These are phyloP conservation scores for Lasiosphaeriaceae sp. DNA, from an alignment of 495 filamentous ascomycete genomes.

Conservation along the genomic window DNA sequence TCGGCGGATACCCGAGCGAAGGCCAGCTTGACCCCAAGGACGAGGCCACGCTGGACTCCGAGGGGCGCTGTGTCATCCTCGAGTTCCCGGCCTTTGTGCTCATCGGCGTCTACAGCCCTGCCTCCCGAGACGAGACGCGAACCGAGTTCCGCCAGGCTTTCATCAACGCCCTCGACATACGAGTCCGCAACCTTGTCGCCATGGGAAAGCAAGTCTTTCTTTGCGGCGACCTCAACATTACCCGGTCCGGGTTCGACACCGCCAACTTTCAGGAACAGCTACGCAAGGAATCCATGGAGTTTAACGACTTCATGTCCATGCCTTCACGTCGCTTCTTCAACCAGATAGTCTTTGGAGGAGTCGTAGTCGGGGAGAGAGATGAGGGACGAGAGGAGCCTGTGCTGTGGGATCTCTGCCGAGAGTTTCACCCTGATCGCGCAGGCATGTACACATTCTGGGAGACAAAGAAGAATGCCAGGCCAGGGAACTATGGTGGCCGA, in stretches of 20 bases:
- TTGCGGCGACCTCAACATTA: conserved; percentile 88
- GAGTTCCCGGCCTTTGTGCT: conserved; percentile 96
- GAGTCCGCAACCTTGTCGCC: conserved; percentile 77
- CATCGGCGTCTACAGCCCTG: conserved; percentile 86
- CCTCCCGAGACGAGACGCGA: conserved; percentile 78
- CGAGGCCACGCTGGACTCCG: conserved; percentile 2
- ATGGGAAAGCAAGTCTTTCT: conserved; percentile 79
- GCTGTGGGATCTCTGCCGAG: conserved; percentile 81
- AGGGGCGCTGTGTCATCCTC: conserved; percentile 87
- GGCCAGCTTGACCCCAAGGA: neutral
- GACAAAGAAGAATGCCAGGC: conserved; percentile 61
- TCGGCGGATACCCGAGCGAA: conserved; percentile 29
- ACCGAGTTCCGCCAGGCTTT: conserved; percentile 81
- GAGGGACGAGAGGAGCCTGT: conserved; percentile 68
- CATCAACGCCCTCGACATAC: conserved; percentile 70
- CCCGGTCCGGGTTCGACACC: conserved; percentile 66
- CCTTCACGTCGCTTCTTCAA: conserved; percentile 83
- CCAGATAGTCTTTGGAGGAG: conserved; percentile 69
- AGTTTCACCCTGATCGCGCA: conserved; percentile 69
- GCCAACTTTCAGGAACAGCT: conserved; percentile 66
- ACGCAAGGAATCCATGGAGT: conserved; percentile 51
- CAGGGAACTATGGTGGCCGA: conserved; percentile 83
- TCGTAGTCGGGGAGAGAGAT: conserved; percentile 66
- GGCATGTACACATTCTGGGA: conserved; percentile 92
- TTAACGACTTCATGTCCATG: conserved; percentile 56